phyloP scores from a whole-genome alignment of 73 alveolate species.

The Tetrahymena thermophila region DNA sequence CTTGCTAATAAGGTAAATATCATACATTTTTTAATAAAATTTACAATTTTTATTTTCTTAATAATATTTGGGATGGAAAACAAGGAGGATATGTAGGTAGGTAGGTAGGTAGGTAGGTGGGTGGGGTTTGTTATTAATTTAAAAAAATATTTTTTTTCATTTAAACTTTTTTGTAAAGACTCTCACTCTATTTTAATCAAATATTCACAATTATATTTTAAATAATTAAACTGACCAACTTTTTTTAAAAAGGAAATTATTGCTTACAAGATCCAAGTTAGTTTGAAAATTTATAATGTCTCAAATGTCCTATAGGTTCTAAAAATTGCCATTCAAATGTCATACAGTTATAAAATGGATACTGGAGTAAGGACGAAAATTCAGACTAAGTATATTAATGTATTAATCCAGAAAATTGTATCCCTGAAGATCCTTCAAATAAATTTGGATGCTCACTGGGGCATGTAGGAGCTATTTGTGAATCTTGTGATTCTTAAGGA shows the following conservation, averaged over 20 bases:
- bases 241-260: background rate
- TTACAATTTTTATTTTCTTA: too few relatives aligned
- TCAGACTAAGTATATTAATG: background rate
- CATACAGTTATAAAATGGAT: background rate
- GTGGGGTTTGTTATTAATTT: too few relatives aligned
- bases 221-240: too few relatives aligned
- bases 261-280: background rate
- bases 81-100: too few relatives aligned
- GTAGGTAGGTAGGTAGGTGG: too few relatives aligned
- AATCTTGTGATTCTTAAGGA: background rate
- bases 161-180: too few relatives aligned
- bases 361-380: background rate
- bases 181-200: too few relatives aligned
- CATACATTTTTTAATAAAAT: too few relatives aligned
- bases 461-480: background rate
- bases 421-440: background rate
- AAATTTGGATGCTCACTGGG: background rate
- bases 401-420: background rate
- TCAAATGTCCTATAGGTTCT: background rate
- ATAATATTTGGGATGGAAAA: too few relatives aligned
- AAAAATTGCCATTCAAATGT: background rate
- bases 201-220: background rate
- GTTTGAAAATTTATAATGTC: background rate
- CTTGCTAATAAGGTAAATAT: background rate
- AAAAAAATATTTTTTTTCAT: too few relatives aligned